Conservation (phyloP, 78 protist genomes). For the slime mould (Dictyostelium discoideum) region DNA sequence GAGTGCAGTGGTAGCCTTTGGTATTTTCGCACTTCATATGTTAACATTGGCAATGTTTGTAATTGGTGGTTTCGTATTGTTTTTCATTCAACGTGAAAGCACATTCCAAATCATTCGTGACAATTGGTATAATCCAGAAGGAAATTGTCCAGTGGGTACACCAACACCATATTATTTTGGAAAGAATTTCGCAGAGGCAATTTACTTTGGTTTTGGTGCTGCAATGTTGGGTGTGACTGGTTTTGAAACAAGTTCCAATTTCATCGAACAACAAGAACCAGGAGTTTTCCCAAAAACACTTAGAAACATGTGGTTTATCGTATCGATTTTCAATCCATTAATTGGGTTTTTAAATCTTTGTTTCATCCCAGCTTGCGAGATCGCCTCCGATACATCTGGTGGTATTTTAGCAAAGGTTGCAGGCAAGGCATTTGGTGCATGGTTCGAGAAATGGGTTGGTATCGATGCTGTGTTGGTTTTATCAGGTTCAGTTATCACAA, state of each 20-base stretch:
- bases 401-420: slow-evolving; percentile 56
- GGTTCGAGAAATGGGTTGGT: slow-evolving; percentile 80
- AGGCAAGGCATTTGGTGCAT: slow-evolving; percentile 9
- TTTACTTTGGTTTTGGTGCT: slow-evolving; percentile 91
- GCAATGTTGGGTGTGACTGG: slow-evolving; percentile 94
- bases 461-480: slow-evolving; percentile 89
- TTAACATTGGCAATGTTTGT: slow-evolving; percentile 67
- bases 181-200: slow-evolving; percentile 48
- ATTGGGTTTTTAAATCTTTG: slow-evolving; percentile 70
- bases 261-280: slow-evolving; percentile 89
- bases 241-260: slow-evolving; percentile 92
- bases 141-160: background rate
- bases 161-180: slow-evolving; percentile 3
- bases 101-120: slow-evolving; percentile 2
- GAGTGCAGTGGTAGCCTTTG: slow-evolving; percentile 85
- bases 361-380: slow-evolving; percentile 22
- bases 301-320: slow-evolving; percentile 89
- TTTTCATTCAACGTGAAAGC: background rate
- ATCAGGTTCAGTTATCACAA: slow-evolving; percentile 86
- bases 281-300: slow-evolving; percentile 93
- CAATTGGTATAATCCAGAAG: slow-evolving; percentile 2
- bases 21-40: slow-evolving; percentile 86
- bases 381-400: background rate
- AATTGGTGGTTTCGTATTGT: slow-evolving; percentile 35
- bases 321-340: slow-evolving; percentile 83